phyloP scores from a whole-genome alignment of 106 monocot species.

The Allium cepa region DNA sequence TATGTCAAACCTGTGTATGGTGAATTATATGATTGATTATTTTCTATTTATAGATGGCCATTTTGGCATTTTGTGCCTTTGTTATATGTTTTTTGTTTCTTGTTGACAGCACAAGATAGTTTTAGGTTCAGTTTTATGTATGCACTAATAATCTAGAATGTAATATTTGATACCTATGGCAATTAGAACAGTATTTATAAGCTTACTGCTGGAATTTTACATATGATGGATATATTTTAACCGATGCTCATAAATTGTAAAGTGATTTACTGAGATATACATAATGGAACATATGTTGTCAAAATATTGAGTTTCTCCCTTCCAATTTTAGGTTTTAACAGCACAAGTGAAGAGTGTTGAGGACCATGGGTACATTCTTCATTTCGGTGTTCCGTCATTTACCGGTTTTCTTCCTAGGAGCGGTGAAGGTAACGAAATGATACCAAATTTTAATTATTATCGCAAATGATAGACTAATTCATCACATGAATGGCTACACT shows the following conservation, averaged over 20 bases:
- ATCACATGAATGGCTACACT: too few relatives aligned
- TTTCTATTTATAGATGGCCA: neutral
- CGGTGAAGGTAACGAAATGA: slow-evolving; percentile 26
- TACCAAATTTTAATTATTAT: too few relatives aligned
- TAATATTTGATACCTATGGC: too few relatives aligned
- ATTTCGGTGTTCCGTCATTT: slow-evolving; percentile 77
- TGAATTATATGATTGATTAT: neutral
- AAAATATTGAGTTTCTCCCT: slow-evolving; percentile 7
- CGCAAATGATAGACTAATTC: too few relatives aligned
- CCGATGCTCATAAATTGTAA: too few relatives aligned
- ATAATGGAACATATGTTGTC: neutral
- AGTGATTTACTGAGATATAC: neutral
- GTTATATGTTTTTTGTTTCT: neutral
- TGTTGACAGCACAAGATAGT: neutral
- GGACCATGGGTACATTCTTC: slow-evolving; percentile 96
- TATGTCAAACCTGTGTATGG: too few relatives aligned
- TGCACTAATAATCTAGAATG: too few relatives aligned
- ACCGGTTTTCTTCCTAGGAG: slow-evolving; percentile 68
- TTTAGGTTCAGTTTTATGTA: neutral
- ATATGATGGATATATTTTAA: neutral
- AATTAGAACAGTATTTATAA: too few relatives aligned
- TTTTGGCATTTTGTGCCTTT: neutral
- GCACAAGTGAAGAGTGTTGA: slow-evolving; percentile 83
- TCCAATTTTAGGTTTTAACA: slow-evolving; percentile 44
- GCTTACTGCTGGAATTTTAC: neutral